phyloP scores from a whole-genome alignment of 2,329 filamentous ascomycete genomes.

The Akanthomyces dipterigenus region DNA sequence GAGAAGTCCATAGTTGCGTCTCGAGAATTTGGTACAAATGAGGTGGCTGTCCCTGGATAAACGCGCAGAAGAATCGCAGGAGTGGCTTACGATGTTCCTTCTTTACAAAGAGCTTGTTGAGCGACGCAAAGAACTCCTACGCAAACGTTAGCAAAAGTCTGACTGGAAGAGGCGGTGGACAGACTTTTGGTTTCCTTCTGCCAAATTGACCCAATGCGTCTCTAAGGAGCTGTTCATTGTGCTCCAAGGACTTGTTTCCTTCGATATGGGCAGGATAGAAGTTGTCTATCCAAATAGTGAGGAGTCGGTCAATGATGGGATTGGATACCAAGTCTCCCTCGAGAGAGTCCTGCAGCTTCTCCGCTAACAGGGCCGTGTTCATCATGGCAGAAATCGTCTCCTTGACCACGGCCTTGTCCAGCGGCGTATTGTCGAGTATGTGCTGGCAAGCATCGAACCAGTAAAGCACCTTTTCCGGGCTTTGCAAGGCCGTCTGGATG shows the following conservation, averaged over 20 bases:
- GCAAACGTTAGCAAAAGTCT: conserved; percentile 1
- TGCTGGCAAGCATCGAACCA: conserved; percentile 59
- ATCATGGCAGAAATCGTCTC: conserved; percentile 61
- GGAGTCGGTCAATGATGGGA: conserved; percentile 49
- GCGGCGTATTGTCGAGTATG: conserved; percentile 41
- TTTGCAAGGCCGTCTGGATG: conserved; percentile 57
- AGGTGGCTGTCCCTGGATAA: conserved; percentile 69
- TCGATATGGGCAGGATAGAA: conserved; percentile 30
- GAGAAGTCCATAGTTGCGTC: conserved; percentile 63
- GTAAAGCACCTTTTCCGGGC: conserved; percentile 54
- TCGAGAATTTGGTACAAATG: conserved; percentile 68
- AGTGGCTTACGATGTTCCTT: conserved; percentile 57
- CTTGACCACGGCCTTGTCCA: conserved; percentile 56
- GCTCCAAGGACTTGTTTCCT: conserved; percentile 30
- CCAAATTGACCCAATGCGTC: conserved; percentile 54
- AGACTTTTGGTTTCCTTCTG: conserved; percentile 57
- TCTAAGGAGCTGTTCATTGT: conserved; percentile 44
- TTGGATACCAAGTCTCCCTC: conserved; percentile 36
- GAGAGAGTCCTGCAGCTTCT: conserved; percentile 42
- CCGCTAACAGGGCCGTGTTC: conserved; percentile 56
- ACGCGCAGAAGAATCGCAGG: conserved; percentile 62
- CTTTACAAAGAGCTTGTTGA: conserved; percentile 61
- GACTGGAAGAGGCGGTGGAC: neutral
- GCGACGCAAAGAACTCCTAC: conserved; percentile 57
- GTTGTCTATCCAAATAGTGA: conserved; percentile 52